A percentile compares a stretch with the other conserved stretches of the same genome.
phyloP scores from a whole-genome alignment of 2,329 filamentous ascomycete species.

The Hyphodiscus sp. region DNA sequence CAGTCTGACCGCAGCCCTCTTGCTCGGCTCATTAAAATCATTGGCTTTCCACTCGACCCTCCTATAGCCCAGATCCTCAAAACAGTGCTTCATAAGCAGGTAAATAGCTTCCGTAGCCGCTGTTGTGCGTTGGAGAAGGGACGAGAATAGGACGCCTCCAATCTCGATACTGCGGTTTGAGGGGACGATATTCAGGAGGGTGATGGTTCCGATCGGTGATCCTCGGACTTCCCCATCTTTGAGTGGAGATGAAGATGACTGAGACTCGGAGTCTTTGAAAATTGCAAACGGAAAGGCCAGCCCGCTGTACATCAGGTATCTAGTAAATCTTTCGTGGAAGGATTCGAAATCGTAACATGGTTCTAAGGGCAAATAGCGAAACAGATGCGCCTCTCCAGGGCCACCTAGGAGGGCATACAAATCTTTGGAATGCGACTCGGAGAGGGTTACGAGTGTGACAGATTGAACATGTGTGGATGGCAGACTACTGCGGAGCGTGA shows the following conservation, averaged over 20 bases:
- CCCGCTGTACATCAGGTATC: slow-evolving; percentile 19
- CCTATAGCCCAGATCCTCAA: slow-evolving; percentile 47
- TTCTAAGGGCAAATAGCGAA: slow-evolving; percentile 36
- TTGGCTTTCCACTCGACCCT: slow-evolving; percentile 62
- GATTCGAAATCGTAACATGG: slow-evolving; percentile 30
- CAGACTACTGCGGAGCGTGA: background rate
- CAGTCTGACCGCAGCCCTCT: slow-evolving; percentile 47
- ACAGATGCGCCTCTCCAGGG: slow-evolving; percentile 27
- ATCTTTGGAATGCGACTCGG: slow-evolving; percentile 8
- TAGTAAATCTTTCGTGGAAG: slow-evolving; percentile 26
- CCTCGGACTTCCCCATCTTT: no score
- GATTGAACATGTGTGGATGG: slow-evolving; percentile 4
- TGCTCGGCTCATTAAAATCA: slow-evolving; percentile 46
- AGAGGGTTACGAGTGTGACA: slow-evolving; percentile 18
- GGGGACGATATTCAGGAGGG: slow-evolving; percentile 41
- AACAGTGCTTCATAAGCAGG: slow-evolving; percentile 46
- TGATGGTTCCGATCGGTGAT: slow-evolving; percentile 33
- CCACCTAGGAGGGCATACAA: slow-evolving; percentile 20
- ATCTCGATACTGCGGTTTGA: slow-evolving; percentile 48
- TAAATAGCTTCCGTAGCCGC: slow-evolving; percentile 53
- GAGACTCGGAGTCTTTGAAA: slow-evolving; percentile 17
- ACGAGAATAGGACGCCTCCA: slow-evolving; percentile 47
- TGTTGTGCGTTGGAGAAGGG: slow-evolving; percentile 44
- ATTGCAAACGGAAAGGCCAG: slow-evolving; percentile 41
- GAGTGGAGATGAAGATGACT: background rate